Conservation (phyloP, 1,139 yeast genomes). For the Saccharomycopsis crataegensis region DNA sequence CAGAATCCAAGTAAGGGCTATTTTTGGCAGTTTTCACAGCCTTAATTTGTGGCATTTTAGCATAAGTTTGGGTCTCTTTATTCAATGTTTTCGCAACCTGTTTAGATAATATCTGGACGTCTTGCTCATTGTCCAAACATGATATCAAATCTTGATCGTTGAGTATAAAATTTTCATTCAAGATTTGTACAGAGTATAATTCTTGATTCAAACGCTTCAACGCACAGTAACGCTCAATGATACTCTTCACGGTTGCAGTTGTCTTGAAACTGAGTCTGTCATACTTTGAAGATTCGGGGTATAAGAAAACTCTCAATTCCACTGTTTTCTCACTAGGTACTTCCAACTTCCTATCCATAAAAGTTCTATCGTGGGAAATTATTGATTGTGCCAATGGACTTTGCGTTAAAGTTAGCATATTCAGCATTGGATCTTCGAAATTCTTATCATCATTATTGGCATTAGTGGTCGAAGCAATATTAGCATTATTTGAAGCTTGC, state of each 20-base stretch:
- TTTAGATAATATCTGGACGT: conserved; percentile 10
- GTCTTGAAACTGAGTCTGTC: conserved; percentile 4
- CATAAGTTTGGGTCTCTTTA: neutral
- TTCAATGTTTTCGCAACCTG: conserved; percentile 11
- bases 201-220: conserved; percentile 2
- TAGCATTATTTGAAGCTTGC: neutral
- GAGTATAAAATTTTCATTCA: conserved; percentile 7
- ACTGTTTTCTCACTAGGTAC: neutral
- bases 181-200: conserved; percentile 4
- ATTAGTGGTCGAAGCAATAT: neutral
- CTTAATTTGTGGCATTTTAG: neutral
- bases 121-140: neutral
- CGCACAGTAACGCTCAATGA: conserved; percentile 9
- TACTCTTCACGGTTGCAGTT: neutral
- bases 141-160: conserved; percentile 1
- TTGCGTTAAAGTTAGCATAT: conserved; percentile 1
- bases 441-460: neutral
- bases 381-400: conserved; percentile 2
- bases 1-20: no score
- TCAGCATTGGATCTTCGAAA: neutral
- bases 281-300: conserved; percentile 10
- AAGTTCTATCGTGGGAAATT: neutral
- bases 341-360: neutral
- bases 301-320: conserved; percentile 5
- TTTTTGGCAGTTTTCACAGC: no score